phyloP scores from a whole-genome alignment of 495 filamentous ascomycete species.

The Aspergillus baeticus region DNA sequence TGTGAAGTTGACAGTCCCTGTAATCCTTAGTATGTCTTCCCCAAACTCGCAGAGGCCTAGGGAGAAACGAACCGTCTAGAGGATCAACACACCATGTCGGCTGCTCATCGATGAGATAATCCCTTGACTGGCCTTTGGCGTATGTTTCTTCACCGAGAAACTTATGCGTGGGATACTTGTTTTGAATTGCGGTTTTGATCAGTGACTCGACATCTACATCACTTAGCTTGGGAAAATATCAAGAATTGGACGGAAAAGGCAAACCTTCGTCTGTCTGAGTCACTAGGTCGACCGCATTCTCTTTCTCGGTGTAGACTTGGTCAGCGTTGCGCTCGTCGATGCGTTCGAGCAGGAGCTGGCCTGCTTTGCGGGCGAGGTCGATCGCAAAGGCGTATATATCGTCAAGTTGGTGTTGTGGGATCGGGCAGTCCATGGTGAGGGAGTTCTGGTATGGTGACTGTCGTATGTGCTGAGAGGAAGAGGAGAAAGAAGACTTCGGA shows the following conservation, averaged over 20 bases:
- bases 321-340: conserved; percentile 40
- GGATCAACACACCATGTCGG: conserved; percentile 74
- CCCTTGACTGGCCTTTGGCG: conserved; percentile 53
- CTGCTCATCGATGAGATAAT: conserved; percentile 58
- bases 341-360: conserved; percentile 55
- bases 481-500: conserved; percentile 4
- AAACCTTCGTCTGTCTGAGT: conserved; percentile 68
- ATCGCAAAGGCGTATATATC: conserved; percentile 66
- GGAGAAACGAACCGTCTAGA: conserved; percentile 49
- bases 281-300: conserved; percentile 69
- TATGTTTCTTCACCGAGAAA: conserved; percentile 74
- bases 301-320: conserved; percentile 50
- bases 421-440: conserved; percentile 9
- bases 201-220: conserved; percentile 62
- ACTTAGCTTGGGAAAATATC: not conserved
- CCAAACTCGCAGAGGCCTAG: not conserved
- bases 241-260: not conserved
- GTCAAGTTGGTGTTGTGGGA: conserved; percentile 48
- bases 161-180: conserved; percentile 60
- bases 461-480: not conserved
- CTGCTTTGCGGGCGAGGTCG: conserved; percentile 62
- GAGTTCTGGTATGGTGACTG: not conserved
- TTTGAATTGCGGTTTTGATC: conserved; percentile 53
- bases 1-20: conserved; percentile 67
- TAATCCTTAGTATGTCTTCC: not conserved